phyloP scores from a whole-genome alignment of 2,329 filamentous ascomycete species.

The Scopulariopsis brevicaulis region DNA sequence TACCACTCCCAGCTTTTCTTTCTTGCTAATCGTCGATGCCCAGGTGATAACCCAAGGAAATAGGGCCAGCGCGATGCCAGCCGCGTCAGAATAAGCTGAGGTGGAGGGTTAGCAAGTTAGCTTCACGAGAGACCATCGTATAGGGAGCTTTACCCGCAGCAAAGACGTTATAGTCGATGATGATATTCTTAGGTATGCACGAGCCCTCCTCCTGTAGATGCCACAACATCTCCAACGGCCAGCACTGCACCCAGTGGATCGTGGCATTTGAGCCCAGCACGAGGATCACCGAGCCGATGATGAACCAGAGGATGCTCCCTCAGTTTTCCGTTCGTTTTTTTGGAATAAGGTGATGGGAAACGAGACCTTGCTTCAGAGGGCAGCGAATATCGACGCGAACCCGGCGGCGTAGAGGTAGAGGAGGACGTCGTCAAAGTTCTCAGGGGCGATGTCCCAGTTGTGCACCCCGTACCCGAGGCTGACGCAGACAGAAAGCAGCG shows the following conservation, averaged over 20 bases:
- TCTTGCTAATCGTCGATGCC: slow-evolving; percentile 22
- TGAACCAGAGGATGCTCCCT: slow-evolving; percentile 10
- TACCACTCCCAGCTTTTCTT: slow-evolving; percentile 24
- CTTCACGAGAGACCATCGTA: not conserved
- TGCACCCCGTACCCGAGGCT: not conserved
- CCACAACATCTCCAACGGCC: slow-evolving; percentile 8
- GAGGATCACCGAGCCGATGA: slow-evolving; percentile 11
- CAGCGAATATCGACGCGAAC: slow-evolving; percentile 3
- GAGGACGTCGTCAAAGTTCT: not conserved
- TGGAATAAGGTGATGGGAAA: slow-evolving; percentile 14
- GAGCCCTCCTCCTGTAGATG: slow-evolving; percentile 12
- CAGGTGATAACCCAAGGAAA: slow-evolving; percentile 27
- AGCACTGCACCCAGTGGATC: slow-evolving; percentile 10
- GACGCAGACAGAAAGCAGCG: not conserved
- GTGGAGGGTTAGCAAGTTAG: not conserved
- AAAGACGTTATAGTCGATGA: not conserved
- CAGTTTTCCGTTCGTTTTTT: slow-evolving; percentile 10
- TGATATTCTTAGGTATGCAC: slow-evolving; percentile 13
- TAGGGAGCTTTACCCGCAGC: not conserved
- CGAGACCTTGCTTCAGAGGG: slow-evolving; percentile 16
- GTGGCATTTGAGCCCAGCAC: slow-evolving; percentile 10
- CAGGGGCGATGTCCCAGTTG: not conserved
- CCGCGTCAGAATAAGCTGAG: slow-evolving; percentile 18
- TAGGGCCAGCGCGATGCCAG: slow-evolving; percentile 24
- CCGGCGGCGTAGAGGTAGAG: slow-evolving; percentile 3